Base-by-base conservation (phyloP, 495 filamentous ascomycete genomes). In the Penicillium goetzii region DNA sequence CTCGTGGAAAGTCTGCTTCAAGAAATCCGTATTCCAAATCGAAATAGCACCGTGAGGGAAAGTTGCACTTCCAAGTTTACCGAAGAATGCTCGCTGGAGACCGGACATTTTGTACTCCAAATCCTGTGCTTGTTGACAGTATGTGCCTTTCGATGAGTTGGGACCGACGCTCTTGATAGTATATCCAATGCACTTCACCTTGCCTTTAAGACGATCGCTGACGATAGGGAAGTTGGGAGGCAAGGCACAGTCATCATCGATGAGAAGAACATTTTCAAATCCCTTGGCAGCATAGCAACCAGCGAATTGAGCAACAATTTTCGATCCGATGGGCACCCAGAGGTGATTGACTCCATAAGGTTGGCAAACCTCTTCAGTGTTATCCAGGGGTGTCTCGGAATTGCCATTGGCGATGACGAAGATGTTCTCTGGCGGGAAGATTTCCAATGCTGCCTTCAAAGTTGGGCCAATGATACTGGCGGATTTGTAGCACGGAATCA, bases 401-500 rank as follows among this genome's bases (percentile, higher is more conserved):
- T 81, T 77, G 19, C 78, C 78, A 53, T 80, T 81, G 14, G 78
- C 78, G 28, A 81, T 75, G 54, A 83, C 74, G 57, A 78, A 83
- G 36, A 83, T 80, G 30, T 82, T 74, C 26, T 69, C 49, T 0
- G 74, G 61, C 0, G 80, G 80, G 58, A 83, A 83, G 25, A 83
- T 69, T 58, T 79, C 77, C 51, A 83, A 58, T 0, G 81, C 80
- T 0, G 80, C 81, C 59, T 75, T 66, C 19, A 83, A 59, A 0
- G 81, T 83, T 0, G 72, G 65, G 12, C 70, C 78, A 30, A 83
- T 78, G 23, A 82, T 72, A 2, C 69, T 59, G 3, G 71, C 80
- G 11, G 79, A 78, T 66, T 80, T 78, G 57, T 82, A 82, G 60
- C 80, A 82, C 9, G 80, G 81, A 25, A 83, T 83, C 23, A 83